These are phyloP conservation scores for Codiaeum variegatum DNA, from an alignment of 441 rosid species.

Conservation along the genomic window DNA sequence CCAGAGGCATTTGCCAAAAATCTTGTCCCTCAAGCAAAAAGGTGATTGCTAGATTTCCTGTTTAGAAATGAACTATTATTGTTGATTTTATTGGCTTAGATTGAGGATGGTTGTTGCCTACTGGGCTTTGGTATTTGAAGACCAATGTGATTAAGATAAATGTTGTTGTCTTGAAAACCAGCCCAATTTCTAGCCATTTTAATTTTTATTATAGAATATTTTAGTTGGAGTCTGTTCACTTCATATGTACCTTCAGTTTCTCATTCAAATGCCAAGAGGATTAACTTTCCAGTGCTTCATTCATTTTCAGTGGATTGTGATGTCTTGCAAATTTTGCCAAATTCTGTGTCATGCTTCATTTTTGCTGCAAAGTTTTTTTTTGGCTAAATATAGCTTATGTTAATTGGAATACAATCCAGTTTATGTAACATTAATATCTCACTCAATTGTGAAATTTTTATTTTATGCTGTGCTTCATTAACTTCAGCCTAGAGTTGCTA, in stretches of 20 bases:
- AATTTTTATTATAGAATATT: background rate
- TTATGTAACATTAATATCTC: background rate
- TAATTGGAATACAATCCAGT: background rate
- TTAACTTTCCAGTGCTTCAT: background rate
- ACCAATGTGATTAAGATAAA: background rate
- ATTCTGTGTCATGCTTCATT: background rate
- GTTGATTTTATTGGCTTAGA: background rate
- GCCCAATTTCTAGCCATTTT: background rate
- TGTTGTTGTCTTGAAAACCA: background rate
- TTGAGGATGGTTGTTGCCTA: background rate
- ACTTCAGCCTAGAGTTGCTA: background rate
- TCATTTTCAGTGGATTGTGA: background rate
- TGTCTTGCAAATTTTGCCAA: background rate
- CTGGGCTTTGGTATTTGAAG: background rate
- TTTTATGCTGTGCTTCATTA: background rate
- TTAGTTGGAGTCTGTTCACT: background rate
- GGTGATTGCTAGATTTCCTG: conserved; percentile 39
- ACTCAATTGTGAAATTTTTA: background rate
- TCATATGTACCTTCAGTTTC: background rate
- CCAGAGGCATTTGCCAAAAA: conserved; percentile 87
- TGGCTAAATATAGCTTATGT: no score
- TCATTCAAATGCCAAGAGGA: background rate
- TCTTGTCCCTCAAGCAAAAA: conserved; percentile 62
- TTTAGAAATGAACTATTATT: background rate
- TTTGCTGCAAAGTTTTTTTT: background rate